Conservation (phyloP, 805 yeast species). For the Candida palmyrensis region DNA sequence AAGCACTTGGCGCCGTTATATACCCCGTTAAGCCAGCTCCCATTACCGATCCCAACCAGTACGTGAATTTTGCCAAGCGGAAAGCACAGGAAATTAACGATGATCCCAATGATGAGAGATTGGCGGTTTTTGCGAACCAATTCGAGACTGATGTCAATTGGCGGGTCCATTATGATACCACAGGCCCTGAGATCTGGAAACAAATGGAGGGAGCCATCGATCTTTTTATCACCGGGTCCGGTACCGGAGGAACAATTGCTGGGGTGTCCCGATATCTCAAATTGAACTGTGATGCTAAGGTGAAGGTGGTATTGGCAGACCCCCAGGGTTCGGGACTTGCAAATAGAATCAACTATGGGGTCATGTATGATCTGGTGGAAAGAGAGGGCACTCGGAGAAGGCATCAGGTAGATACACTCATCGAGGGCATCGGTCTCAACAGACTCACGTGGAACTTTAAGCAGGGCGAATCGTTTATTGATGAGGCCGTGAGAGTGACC, state of each 20-base stretch:
- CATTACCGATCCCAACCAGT: constrained; percentile 89
- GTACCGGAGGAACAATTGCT: constrained; percentile 97
- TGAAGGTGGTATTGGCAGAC: constrained; percentile 72
- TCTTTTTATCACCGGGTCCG: constrained; percentile 84
- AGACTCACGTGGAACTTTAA: constrained; percentile 78
- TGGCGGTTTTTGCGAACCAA: constrained; percentile 89
- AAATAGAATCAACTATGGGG: constrained; percentile 82
- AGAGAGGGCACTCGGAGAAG: constrained; percentile 90
- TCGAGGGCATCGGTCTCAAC: constrained; percentile 92
- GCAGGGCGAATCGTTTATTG: constrained; percentile 64
- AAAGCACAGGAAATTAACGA: constrained; percentile 51
- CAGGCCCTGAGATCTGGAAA: constrained; percentile 88
- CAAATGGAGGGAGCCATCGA: constrained; percentile 68
- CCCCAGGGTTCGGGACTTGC: constrained; percentile 94
- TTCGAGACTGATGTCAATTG: constrained; percentile 92
- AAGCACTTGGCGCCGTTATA: constrained; percentile 73
- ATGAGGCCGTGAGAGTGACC: constrained; percentile 72
- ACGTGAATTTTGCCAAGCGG: constrained; percentile 79
- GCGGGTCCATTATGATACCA: constrained; percentile 72
- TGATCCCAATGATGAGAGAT: constrained; percentile 30
- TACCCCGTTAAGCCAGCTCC: constrained; percentile 92
- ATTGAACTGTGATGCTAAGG: constrained; percentile 44
- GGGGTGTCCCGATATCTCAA: constrained; percentile 81
- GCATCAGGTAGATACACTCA: constrained; percentile 92
- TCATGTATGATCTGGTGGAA: constrained; percentile 87